Evolutionary conservation across 1,284 basidiomycete genomes (phyloP), one percentile per base, ranked within the genome.

Genomic region (Hypsizygus ulmarius): DNA sequence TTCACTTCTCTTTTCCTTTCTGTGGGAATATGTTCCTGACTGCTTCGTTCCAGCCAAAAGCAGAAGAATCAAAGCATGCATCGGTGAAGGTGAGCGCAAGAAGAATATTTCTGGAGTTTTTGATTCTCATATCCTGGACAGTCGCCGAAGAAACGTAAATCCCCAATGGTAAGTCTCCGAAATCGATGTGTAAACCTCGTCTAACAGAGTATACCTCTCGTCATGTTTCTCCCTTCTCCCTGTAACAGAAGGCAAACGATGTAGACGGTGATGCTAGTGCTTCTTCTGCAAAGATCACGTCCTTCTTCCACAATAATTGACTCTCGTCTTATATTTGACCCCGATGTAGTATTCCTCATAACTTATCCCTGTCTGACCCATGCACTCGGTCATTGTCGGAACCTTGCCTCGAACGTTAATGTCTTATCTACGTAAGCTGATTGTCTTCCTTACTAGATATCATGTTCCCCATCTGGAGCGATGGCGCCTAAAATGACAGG

Each of bases 231-330:
- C n/a, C n/a, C n/a, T 15, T 16, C 35, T n/a, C 12, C 35, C 25
- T 15, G 14, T 12, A 15, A 5, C 11, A 47, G 47, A 39, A 51
- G 21, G 7, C 21, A 3, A 3, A 7, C 4, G 21, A 25, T 25
- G 21, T 25, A 25, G 21, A 25, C 21, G 21, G 4, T 25, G 7
- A 7, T 7, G 21, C 21, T 3, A 25, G 21, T 25, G 21, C 3
- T 25, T 25, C 21, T 25, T 7, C 21, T 25, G 21, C 21, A 7
- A 25, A 25, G 21, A 25, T 51, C 8, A 51, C 49, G 12, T 32
- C 49, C 4, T 51, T 51, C 36, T 51, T 51, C 15, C 36, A 11
- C 34, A 51, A 51, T n/a, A n/a, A 39, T 12, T 47, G 32, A 34
- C 15, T 34, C 5, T 34, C 5, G 32, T n/a, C 32, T 34, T n/a